Percentiles rank a stretch among this genome's conserved stretches.
These are phyloP conservation scores for Capillidium rhysosporum DNA, from an alignment of 371 early-diverging fungal genomes.

Conservation along the genomic window DNA sequence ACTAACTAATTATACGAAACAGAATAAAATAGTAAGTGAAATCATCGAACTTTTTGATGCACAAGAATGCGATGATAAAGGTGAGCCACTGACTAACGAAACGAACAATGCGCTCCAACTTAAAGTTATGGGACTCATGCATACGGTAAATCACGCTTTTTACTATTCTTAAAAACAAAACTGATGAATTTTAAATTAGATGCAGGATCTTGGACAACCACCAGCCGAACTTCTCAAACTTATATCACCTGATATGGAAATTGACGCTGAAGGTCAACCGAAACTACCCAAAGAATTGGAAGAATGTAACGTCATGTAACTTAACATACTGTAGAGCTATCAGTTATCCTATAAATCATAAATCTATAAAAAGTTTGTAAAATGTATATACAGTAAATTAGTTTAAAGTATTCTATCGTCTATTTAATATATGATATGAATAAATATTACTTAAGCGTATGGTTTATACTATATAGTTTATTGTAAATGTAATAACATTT, in stretches of 20 bases:
- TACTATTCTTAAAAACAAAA: neutral
- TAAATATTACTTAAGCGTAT: no score
- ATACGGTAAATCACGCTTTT: slow-evolving; percentile 27
- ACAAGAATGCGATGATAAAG: slow-evolving; percentile 14
- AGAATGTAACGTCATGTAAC: slow-evolving; percentile 7
- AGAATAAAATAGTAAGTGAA: slow-evolving; percentile 42
- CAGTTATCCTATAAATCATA: no score
- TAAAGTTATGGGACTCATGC: slow-evolving; percentile 71
- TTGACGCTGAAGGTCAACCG: slow-evolving; percentile 51
- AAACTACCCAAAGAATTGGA: slow-evolving; percentile 23
- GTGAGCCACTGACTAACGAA: slow-evolving; percentile 15
- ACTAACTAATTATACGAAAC: slow-evolving; percentile 46
- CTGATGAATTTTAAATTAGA: slow-evolving; percentile 18
- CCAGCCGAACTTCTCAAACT: slow-evolving; percentile 72
- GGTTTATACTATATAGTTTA: no score
- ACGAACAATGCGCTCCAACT: slow-evolving; percentile 37
- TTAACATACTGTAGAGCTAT: no score
- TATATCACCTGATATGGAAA: slow-evolving; percentile 72
- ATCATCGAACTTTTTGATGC: slow-evolving; percentile 59
- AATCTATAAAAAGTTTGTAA: no score
- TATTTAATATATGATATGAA: no score
- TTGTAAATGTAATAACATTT: no score
- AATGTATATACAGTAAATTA: no score
- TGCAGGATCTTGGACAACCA: slow-evolving; percentile 90
- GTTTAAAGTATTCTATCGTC: no score